Conservation (phyloP, 2,329 filamentous ascomycete genomes). For the Scedosporium apiospermum region DNA sequence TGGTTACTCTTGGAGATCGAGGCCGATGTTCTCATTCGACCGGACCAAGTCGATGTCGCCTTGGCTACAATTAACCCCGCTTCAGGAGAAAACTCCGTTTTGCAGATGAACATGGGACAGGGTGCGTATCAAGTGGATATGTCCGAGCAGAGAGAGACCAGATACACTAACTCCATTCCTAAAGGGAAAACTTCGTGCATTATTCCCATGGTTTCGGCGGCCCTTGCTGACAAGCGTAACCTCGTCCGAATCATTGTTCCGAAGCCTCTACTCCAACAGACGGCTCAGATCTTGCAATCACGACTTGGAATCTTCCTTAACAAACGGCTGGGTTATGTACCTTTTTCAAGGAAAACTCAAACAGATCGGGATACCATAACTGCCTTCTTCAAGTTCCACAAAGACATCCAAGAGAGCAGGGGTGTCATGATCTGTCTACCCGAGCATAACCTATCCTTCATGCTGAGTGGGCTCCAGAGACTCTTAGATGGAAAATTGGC, state of each 20-base stretch:
- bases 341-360: conserved; percentile 44
- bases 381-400: conserved; percentile 28
- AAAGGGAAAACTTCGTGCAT: conserved; percentile 50
- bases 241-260: conserved; percentile 47
- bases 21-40: conserved; percentile 50
- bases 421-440: conserved; percentile 53
- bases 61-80: conserved; percentile 45
- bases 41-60: conserved; percentile 54
- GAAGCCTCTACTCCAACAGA: conserved; percentile 46
- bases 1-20: conserved; percentile 62
- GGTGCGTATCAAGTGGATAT: conserved; percentile 20
- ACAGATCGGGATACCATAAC: conserved; percentile 19
- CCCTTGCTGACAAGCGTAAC: conserved; percentile 32
- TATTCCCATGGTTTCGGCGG: conserved; percentile 39
- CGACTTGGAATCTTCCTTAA: conserved; percentile 45
- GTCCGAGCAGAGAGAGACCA: neutral
- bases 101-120: conserved; percentile 61
- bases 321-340: conserved; percentile 43
- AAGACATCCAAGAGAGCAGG: conserved; percentile 25
- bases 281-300: conserved; percentile 43
- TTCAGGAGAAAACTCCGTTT: conserved; percentile 44
- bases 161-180: conserved; percentile 7
- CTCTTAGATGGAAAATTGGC: conserved; percentile 34
- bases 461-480: conserved; percentile 49
- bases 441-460: conserved; percentile 57